These are phyloP conservation scores for Yarrowia osloensis DNA, from an alignment of 805 yeast species.

Conservation along the genomic window DNA sequence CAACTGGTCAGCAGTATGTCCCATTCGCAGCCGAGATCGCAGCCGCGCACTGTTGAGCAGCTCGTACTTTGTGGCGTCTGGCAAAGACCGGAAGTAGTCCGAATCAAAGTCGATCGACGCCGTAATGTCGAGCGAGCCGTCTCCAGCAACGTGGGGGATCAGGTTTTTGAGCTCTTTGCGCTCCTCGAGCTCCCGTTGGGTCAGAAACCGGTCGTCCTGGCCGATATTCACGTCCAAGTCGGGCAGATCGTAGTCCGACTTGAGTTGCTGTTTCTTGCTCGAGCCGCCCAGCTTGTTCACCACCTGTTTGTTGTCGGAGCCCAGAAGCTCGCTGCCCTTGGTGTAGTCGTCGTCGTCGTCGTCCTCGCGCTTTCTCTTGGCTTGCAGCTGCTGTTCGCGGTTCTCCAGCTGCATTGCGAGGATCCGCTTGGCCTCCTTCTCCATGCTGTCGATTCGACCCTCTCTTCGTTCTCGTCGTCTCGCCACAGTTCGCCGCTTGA, in stretches of 20 bases:
- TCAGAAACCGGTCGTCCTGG: conserved; percentile 69
- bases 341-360: not conserved
- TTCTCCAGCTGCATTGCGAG: conserved; percentile 61
- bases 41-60: conserved; percentile 78
- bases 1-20: conserved; percentile 86
- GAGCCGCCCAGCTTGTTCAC: not conserved
- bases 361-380: not conserved
- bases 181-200: conserved; percentile 69
- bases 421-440: conserved; percentile 75
- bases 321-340: not conserved
- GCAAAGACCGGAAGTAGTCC: conserved; percentile 70
- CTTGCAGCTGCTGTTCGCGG: not conserved
- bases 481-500: conserved; percentile 77
- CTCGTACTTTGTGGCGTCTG: conserved; percentile 85
- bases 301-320: not conserved
- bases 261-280: not conserved
- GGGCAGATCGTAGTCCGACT: conserved; percentile 39
- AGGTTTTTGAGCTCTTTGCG: conserved; percentile 44
- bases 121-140: conserved; percentile 1
- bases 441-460: conserved; percentile 69
- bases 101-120: conserved; percentile 77
- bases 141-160: conserved; percentile 2
- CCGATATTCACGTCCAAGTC: conserved; percentile 51
- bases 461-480: conserved; percentile 71
- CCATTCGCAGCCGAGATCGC: conserved; percentile 90